These are phyloP conservation scores for Candida maesae DNA, from an alignment of 805 yeast species.

Conservation along the genomic window DNA sequence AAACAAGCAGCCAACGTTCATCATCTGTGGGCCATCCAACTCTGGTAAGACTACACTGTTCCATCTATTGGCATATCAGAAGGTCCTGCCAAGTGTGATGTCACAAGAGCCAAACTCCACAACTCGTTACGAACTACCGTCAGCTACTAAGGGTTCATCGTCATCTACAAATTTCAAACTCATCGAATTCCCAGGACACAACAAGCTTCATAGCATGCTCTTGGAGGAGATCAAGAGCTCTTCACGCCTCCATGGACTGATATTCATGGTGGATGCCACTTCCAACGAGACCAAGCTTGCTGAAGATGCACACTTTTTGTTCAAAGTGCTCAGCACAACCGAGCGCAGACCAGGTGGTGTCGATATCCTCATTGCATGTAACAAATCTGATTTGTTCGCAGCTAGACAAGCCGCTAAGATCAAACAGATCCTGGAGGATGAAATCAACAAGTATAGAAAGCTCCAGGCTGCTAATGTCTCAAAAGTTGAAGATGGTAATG, in stretches of 20 bases:
- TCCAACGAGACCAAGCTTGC: slow-evolving; percentile 44
- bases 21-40: slow-evolving; percentile 60
- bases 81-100: slow-evolving; percentile 39
- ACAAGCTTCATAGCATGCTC: slow-evolving; percentile 60
- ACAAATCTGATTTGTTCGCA: slow-evolving; percentile 83
- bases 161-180: slow-evolving; percentile 40
- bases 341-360: slow-evolving; percentile 67
- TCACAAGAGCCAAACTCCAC: slow-evolving; percentile 47
- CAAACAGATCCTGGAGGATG: slow-evolving; percentile 54
- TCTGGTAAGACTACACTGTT: slow-evolving; percentile 66
- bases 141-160: slow-evolving; percentile 25
- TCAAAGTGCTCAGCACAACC: slow-evolving; percentile 54
- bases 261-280: slow-evolving; percentile 78
- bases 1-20: slow-evolving; percentile 47
- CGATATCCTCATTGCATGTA: slow-evolving; percentile 74
- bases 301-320: slow-evolving; percentile 55
- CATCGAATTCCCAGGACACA: slow-evolving; percentile 87
- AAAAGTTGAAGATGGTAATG: slow-evolving; percentile 31
- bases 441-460: slow-evolving; percentile 53
- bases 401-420: slow-evolving; percentile 68
- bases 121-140: slow-evolving; percentile 37
- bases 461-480: slow-evolving; percentile 39
- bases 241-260: slow-evolving; percentile 55
- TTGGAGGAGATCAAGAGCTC: slow-evolving; percentile 43
- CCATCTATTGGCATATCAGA: slow-evolving; percentile 30